Base-by-base conservation (phyloP, 441 rosid species). In the Pelargonium citronellum region DNA sequence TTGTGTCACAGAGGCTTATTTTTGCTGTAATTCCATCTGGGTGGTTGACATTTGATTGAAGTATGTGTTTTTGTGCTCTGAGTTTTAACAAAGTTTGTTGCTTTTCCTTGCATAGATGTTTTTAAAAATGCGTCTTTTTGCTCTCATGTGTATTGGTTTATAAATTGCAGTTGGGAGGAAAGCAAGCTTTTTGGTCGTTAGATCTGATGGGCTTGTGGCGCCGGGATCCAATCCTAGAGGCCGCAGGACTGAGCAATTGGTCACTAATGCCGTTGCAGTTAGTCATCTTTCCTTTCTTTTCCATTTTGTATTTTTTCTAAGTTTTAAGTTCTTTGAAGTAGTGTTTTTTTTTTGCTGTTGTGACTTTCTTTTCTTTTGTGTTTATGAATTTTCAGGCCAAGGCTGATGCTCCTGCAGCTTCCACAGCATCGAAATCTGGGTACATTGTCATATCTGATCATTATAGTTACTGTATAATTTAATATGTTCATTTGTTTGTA, bases 181-280 rank as follows among this genome's bases (percentile, higher is more conserved):
- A 78, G 69, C 74, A 2, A 75, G 86, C 53, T 67, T 79, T 44
- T 37, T 79, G 16, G 75, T 79, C 11, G 85, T 84, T 68, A 82
- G 89, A 84, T 87, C 91, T 80, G 86, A 85, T 20, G 86, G 76
- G 34, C 82, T 73, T 16, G 2, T 79, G 55, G 78, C 69, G 67
- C 44, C 77, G 3, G 76, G 72, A 76, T 78, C 82, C 7, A 72
- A 66, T 30, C 27, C 72, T 5, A 75, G 67, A 60, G 69, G 61
- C 73, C 79, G 83, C 53, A 81, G 84, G 68, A 77, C 79, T 41
- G 78, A 76, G 27, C 79, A 76, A 22, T 70, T 83, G 77, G 75
- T 80, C 73, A 55, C 86, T 65, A 84, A 84, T 81, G 95, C 92
- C 70, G 88, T 89, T 79, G 92, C 92, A 3, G 95, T 86, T 64